These are phyloP conservation scores for Fonticula alba DNA, from an alignment of 78 protist species.

Conservation along the genomic window DNA sequence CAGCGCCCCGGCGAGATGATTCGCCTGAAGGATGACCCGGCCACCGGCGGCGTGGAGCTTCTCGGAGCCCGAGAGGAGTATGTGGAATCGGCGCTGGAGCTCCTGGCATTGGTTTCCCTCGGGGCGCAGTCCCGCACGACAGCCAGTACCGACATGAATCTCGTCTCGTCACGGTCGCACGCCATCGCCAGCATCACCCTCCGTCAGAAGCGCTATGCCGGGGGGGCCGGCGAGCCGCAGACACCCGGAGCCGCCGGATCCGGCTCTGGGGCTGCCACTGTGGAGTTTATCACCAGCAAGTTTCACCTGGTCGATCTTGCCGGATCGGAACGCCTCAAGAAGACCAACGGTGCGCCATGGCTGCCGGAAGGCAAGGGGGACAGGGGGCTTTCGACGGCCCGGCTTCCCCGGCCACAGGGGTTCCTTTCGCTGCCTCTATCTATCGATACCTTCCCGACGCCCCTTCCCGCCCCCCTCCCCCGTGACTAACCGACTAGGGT, in stretches of 20 bases:
- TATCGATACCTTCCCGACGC: too few relatives aligned
- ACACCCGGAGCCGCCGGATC: too few relatives aligned
- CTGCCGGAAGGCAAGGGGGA: too few relatives aligned
- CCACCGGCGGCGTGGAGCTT: not conserved
- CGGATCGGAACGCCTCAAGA: slow-evolving; percentile 12
- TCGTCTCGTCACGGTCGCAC: slow-evolving; percentile 29
- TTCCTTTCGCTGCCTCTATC: too few relatives aligned
- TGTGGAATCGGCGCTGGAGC: too few relatives aligned
- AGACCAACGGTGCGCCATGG: not conserved
- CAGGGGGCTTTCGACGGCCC: too few relatives aligned
- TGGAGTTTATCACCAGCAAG: slow-evolving; percentile 1
- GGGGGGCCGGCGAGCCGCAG: too few relatives aligned
- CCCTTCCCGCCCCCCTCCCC: too few relatives aligned
- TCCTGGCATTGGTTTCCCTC: not conserved
- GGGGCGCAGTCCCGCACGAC: slow-evolving; percentile 24
- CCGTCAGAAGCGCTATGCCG: not conserved
- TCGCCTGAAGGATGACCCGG: not conserved
- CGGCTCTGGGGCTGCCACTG: too few relatives aligned
- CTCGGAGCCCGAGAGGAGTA: not conserved
- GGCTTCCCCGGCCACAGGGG: too few relatives aligned
- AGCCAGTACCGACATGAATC: slow-evolving; percentile 29
- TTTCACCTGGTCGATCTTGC: slow-evolving; percentile 55
- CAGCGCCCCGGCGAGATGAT: not conserved
- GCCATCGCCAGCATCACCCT: slow-evolving; percentile 29
- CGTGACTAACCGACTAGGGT: too few relatives aligned